Evolutionary conservation across 164 flowering plant genomes (phyloP).

Genomic region (Malania oleifera): DNA sequence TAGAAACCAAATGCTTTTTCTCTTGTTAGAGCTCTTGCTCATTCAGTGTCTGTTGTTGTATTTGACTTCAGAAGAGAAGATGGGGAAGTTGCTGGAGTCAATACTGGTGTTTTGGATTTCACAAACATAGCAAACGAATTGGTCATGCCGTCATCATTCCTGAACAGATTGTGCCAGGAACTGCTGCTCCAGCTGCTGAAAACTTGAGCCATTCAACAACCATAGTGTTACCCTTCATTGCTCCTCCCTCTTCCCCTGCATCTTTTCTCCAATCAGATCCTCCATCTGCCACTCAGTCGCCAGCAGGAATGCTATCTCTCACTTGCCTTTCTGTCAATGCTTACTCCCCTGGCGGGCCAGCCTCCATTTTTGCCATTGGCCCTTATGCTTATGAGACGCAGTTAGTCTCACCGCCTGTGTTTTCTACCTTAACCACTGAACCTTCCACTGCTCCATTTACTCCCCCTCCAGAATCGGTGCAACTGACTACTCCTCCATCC

Average conservation of each 20-base stretch:
- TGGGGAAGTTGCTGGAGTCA: conserved; percentile 60
- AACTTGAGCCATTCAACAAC: conserved; percentile 24
- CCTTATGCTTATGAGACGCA: conserved; percentile 77
- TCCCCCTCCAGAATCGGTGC: conserved; percentile 68
- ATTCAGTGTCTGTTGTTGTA: background rate
- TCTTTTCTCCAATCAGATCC: conserved; percentile 60
- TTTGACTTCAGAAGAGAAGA: conserved; percentile 45
- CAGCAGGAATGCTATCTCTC: conserved; percentile 39
- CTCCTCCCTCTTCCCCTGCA: conserved; percentile 79
- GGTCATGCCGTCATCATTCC: conserved; percentile 59
- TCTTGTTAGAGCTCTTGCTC: background rate
- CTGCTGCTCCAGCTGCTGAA: conserved; percentile 24
- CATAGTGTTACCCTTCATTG: conserved; percentile 44
- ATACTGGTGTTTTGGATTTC: conserved; percentile 63
- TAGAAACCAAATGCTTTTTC: background rate
- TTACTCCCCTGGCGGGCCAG: conserved; percentile 39
- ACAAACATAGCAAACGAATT: conserved; percentile 45
- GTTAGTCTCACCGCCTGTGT: conserved; percentile 65
- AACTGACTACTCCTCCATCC: conserved; percentile 61
- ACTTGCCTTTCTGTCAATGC: conserved; percentile 34
- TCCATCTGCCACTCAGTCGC: conserved; percentile 53
- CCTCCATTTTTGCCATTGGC: conserved; percentile 51
- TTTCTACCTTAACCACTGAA: conserved; percentile 63
- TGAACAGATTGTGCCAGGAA: conserved; percentile 32
- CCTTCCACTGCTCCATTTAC: conserved; percentile 70